Percentiles rank a stretch among this genome's conserved stretches.
These are phyloP conservation scores for Talinum fruticosum DNA, from an alignment of 148 eudicot genomes.

Conservation along the genomic window DNA sequence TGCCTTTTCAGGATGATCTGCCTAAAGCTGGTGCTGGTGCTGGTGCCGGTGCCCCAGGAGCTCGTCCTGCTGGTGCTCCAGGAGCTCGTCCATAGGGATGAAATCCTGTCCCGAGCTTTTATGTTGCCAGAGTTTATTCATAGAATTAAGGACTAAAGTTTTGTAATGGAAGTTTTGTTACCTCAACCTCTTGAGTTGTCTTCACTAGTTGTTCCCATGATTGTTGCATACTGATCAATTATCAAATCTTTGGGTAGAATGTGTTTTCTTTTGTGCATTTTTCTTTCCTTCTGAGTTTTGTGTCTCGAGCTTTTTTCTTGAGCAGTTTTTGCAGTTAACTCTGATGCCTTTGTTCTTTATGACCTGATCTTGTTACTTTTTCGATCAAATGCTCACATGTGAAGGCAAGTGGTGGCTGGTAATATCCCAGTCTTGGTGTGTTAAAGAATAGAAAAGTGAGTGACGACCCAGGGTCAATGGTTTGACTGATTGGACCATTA, in stretches of 20 bases:
- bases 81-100: conserved; percentile 20
- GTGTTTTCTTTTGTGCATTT: neutral
- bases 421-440: too few species aligned
- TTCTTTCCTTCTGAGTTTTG: neutral
- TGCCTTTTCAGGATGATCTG: conserved; percentile 24
- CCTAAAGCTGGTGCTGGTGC: conserved; percentile 27
- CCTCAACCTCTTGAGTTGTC: neutral
- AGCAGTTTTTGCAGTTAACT: neutral
- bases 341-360: neutral
- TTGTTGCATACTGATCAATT: neutral
- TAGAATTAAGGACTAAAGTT: neutral
- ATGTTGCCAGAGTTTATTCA: neutral
- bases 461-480: too few species aligned
- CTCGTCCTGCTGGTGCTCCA: conserved; percentile 29
- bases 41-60: conserved; percentile 29
- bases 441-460: too few species aligned
- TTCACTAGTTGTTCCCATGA: neutral
- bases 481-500: too few species aligned
- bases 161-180: neutral
- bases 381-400: too few species aligned
- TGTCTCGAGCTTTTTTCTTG: neutral
- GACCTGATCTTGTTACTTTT: too few species aligned
- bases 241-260: neutral
- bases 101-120: neutral
- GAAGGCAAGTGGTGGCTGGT: too few species aligned